Evolutionary conservation across 306 rosid species (phyloP).

Genomic region (Phaseolus lunatus): DNA sequence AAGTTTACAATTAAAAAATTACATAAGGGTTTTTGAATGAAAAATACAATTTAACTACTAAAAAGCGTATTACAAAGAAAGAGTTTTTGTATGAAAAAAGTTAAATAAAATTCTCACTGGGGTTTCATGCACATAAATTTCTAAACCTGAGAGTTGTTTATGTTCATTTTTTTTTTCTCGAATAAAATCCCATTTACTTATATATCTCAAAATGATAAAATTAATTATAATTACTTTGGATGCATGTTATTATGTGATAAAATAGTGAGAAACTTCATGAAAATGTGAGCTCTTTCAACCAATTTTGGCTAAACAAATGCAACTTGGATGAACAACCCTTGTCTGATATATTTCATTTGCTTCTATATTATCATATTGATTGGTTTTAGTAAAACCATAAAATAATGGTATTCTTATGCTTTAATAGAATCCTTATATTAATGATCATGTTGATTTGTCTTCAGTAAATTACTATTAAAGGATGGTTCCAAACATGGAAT

Average conservation of each 20-base stretch:
- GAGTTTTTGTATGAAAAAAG: too few relatives aligned
- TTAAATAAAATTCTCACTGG: too few relatives aligned
- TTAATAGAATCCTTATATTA: neutral
- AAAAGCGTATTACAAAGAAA: neutral
- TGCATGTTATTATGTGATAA: constrained; percentile 6
- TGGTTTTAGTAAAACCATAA: neutral
- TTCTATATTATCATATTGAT: neutral
- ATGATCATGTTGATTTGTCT: constrained; percentile 17
- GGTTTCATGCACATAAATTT: neutral
- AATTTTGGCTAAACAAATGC: constrained; percentile 6
- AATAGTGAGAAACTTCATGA: neutral
- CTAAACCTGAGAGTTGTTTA: neutral
- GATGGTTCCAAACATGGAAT: neutral
- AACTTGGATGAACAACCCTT: neutral
- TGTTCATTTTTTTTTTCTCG: neutral
- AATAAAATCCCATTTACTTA: neutral
- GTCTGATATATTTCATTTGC: neutral
- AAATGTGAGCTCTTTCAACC: neutral
- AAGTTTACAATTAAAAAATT: too few relatives aligned
- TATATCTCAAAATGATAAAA: neutral
- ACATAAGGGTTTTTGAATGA: neutral
- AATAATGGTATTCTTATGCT: neutral
- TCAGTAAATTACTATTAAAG: constrained; percentile 1
- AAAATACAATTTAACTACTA: neutral
- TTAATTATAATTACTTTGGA: neutral